Evolutionary conservation across 768 basidiomycete genomes (phyloP).

Genomic region (Sistotremastrum suecicum): DNA sequence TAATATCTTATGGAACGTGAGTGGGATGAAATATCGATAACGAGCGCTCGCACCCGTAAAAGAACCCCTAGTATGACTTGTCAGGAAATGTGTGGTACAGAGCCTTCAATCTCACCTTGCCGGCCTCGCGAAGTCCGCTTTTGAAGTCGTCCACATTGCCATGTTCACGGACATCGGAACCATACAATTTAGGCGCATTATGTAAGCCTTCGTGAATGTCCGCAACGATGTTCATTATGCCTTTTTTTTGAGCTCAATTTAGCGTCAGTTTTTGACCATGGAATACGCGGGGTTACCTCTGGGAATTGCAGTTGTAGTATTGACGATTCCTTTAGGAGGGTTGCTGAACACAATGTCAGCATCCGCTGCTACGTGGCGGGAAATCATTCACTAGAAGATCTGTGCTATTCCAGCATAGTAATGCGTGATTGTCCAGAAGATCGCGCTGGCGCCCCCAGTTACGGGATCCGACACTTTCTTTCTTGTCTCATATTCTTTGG

Average conservation of each 20-base stretch:
- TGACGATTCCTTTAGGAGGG: slow-evolving; percentile 29
- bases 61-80: neutral
- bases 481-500: slow-evolving; percentile 29
- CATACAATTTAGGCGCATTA: slow-evolving; percentile 26
- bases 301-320: slow-evolving; percentile 33
- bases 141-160: slow-evolving; percentile 29
- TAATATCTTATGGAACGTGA: slow-evolving; percentile 19
- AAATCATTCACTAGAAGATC: slow-evolving; percentile 27
- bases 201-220: slow-evolving; percentile 32
- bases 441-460: slow-evolving; percentile 30
- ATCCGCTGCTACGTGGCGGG: neutral
- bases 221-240: slow-evolving; percentile 27
- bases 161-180: slow-evolving; percentile 25
- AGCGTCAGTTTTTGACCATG: neutral
- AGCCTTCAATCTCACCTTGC: slow-evolving; percentile 20
- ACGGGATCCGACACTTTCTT: slow-evolving; percentile 26
- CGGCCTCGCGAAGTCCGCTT: slow-evolving; percentile 32
- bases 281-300: slow-evolving; percentile 17
- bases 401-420: slow-evolving; percentile 31
- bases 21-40: neutral
- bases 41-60: neutral
- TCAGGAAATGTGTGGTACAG: neutral
- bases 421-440: slow-evolving; percentile 37
- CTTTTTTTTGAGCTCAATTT: slow-evolving; percentile 10
- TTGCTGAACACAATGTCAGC: slow-evolving; percentile 13